Conservation (phyloP, 2,329 filamentous ascomycete species). For the Trichoderma endophyticum region DNA sequence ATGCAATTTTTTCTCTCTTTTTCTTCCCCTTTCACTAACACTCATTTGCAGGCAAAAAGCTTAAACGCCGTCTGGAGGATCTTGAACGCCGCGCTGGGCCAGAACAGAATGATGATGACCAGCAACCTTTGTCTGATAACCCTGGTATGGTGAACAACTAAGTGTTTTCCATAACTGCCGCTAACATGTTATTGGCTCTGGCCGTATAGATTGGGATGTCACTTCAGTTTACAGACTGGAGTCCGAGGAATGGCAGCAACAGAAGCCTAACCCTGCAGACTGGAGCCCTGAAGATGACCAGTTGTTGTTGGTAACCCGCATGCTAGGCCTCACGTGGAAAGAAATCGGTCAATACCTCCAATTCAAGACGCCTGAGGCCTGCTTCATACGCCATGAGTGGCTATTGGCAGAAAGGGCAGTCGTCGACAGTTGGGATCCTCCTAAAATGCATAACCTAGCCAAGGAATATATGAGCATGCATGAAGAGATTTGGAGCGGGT, state of each 20-base stretch:
- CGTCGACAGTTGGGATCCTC: not conserved
- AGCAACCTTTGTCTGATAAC: conserved; percentile 28
- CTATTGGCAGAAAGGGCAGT: not conserved
- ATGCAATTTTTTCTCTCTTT: not conserved
- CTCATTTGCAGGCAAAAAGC: conserved; percentile 72
- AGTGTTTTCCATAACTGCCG: not conserved
- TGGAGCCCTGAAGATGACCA: not conserved
- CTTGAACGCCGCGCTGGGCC: conserved; percentile 72
- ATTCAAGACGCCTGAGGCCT: not conserved
- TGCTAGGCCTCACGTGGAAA: not conserved
- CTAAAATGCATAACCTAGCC: not conserved
- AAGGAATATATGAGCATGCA: not conserved
- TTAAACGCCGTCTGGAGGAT: conserved; percentile 84
- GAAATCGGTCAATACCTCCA: not conserved
- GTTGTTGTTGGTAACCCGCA: not conserved
- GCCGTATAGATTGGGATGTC: not conserved
- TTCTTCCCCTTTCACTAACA: conserved; percentile 13
- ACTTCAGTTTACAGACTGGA: not conserved
- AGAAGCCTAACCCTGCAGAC: not conserved
- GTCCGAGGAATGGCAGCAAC: not conserved
- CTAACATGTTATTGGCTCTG: not conserved
- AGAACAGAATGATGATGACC: conserved; percentile 45
- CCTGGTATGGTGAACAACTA: not conserved
- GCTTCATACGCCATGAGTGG: not conserved
- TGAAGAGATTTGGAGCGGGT: not conserved